phyloP scores from a whole-genome alignment of 140 eudicot genomes.

The Oenanthe javanica region DNA sequence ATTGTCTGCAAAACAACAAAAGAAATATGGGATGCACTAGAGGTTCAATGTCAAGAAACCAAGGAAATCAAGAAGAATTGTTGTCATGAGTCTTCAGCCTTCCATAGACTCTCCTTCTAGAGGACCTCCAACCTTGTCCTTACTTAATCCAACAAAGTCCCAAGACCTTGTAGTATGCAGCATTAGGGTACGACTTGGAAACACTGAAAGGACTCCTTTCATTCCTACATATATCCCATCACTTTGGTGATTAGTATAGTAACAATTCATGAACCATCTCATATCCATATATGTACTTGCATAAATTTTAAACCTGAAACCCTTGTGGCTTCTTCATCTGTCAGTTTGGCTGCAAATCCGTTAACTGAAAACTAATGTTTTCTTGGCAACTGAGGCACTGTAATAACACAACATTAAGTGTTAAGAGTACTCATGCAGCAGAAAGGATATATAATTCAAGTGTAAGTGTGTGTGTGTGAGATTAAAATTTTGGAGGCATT shows the following conservation, averaged over 20 bases:
- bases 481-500: too few relatives aligned
- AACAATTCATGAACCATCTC: not conserved
- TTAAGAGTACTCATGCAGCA: not conserved
- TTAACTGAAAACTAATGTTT: slow-evolving; percentile 25
- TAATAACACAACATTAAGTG: not conserved
- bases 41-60: too few relatives aligned
- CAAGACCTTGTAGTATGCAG: slow-evolving; percentile 21
- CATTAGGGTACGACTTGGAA: slow-evolving; percentile 10
- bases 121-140: slow-evolving; percentile 12
- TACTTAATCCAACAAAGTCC: slow-evolving; percentile 12
- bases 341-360: slow-evolving; percentile 34
- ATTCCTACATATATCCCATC: slow-evolving; percentile 9
- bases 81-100: too few relatives aligned
- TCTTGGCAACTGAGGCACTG: slow-evolving; percentile 29
- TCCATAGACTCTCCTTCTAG: slow-evolving; percentile 16
- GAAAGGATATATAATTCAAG: too few relatives aligned
- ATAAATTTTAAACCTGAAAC: slow-evolving; percentile 19
- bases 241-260: not conserved
- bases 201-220: slow-evolving; percentile 17
- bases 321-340: slow-evolving; percentile 24
- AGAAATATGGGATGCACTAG: too few relatives aligned
- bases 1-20: too few relatives aligned
- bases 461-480: too few relatives aligned
- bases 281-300: not conserved
- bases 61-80: too few relatives aligned